Percentiles rank a stretch among this genome's conserved stretches.
Evolutionary conservation across 192 early-diverging fungal genomes (phyloP).

Genomic region (Nowakowskiella sp.): DNA sequence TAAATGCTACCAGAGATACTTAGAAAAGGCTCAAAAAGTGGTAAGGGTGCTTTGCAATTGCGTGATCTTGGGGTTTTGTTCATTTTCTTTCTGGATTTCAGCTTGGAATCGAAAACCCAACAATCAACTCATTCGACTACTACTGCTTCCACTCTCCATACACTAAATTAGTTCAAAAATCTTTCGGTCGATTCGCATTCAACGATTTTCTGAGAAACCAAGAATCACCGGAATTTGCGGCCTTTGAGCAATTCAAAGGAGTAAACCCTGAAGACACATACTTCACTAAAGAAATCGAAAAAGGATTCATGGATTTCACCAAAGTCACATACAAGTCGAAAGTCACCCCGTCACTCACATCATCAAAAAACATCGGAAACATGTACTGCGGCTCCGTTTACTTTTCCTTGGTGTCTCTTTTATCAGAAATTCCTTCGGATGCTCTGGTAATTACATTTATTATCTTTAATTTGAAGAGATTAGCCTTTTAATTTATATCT

Average conservation of each 20-base stretch:
- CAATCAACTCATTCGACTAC: slow-evolving; percentile 64
- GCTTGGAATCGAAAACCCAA: slow-evolving; percentile 24
- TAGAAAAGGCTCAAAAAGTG: slow-evolving; percentile 52
- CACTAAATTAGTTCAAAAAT: slow-evolving; percentile 95
- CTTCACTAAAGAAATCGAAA: slow-evolving; percentile 82
- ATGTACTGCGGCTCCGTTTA: slow-evolving; percentile 78
- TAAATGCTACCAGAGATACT: slow-evolving; percentile 74
- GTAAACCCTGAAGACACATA: slow-evolving; percentile 65
- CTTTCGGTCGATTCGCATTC: slow-evolving; percentile 80
- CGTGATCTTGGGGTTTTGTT: no score
- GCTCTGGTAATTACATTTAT: slow-evolving; percentile 39
- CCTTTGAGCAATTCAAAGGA: slow-evolving; percentile 39
- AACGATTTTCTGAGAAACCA: slow-evolving; percentile 86
- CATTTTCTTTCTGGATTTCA: slow-evolving; percentile 2
- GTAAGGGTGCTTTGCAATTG: not conserved
- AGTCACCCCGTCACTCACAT: slow-evolving; percentile 68
- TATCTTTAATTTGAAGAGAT: not conserved
- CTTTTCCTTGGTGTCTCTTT: slow-evolving; percentile 64
- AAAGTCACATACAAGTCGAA: slow-evolving; percentile 68
- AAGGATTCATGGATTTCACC: slow-evolving; percentile 74
- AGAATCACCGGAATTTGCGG: slow-evolving; percentile 46
- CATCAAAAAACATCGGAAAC: slow-evolving; percentile 89
- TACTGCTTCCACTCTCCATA: slow-evolving; percentile 94
- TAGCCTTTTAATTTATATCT: not conserved
- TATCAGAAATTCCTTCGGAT: slow-evolving; percentile 63